Evolutionary conservation across 176 grass and related monocot genomes (phyloP).

Genomic region (sorghum (Sorghum bicolor)): Sorghum_bicolor_NCBIv3 NC_012879.2:50239001-50239500

Average conservation of each 20-base stretch:
- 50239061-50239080: background rate
- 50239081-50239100: background rate
- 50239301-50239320: no score
- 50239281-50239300: no score
- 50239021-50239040: background rate
- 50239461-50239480: no score
- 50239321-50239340: no score
- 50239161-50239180: conserved; percentile 6
- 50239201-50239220: background rate
- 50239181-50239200: background rate
- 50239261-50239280: no score
- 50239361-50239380: no score
- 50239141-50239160: background rate
- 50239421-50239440: no score
- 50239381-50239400: no score
- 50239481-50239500: background rate
- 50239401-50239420: no score
- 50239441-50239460: no score
- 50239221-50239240: background rate
- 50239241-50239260: no score
- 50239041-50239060: background rate
- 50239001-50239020: background rate
- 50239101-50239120: background rate
- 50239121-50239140: background rate
- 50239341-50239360: no score